Percentiles rank a stretch among this genome's conserved stretches.
Evolutionary conservation across 306 rosid genomes (phyloP).

Genomic region (Pyrus pyrifolia): DNA sequence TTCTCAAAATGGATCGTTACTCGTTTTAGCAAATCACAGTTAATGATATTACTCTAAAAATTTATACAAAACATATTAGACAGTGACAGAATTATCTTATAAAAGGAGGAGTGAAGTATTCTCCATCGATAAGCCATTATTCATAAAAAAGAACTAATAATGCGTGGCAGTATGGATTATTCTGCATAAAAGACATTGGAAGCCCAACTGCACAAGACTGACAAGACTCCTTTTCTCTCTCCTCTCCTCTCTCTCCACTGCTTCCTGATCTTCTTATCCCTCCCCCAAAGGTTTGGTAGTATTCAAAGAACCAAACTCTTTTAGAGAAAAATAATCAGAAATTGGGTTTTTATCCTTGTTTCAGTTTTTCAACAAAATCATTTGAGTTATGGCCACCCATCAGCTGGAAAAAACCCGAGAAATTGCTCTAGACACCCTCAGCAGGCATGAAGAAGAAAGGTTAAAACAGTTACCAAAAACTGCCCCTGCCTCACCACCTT

Average conservation of each 20-base stretch:
- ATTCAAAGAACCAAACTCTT: conserved; percentile 31
- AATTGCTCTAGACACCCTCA: conserved; percentile 15
- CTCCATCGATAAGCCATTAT: neutral
- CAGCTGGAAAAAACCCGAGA: conserved; percentile 34
- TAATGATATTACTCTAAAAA: too few relatives aligned
- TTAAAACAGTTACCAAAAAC: conserved; percentile 13
- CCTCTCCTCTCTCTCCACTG: conserved; percentile 28
- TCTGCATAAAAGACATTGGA: conserved; percentile 35
- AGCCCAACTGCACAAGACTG: conserved; percentile 27
- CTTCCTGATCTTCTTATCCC: conserved; percentile 40
- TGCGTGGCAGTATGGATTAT: conserved; percentile 13
- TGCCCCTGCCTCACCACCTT: conserved; percentile 43
- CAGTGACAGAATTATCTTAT: neutral
- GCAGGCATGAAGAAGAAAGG: conserved; percentile 16
- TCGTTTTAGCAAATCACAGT: neutral
- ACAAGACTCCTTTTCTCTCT: conserved; percentile 25
- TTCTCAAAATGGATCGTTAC: neutral
- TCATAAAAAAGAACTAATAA: conserved; percentile 1
- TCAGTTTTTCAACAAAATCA: conserved; percentile 20
- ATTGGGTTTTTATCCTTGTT: conserved; percentile 19
- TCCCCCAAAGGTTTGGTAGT: conserved; percentile 8
- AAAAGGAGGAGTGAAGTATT: neutral
- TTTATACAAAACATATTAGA: neutral
- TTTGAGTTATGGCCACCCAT: conserved; percentile 46
- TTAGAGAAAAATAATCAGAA: conserved; percentile 1